A percentile compares a stretch with the other conserved stretches of the same genome.
These are phyloP conservation scores for Lunasporangiospora selenospora DNA, from an alignment of 192 early-diverging fungal species.

Conservation along the genomic window DNA sequence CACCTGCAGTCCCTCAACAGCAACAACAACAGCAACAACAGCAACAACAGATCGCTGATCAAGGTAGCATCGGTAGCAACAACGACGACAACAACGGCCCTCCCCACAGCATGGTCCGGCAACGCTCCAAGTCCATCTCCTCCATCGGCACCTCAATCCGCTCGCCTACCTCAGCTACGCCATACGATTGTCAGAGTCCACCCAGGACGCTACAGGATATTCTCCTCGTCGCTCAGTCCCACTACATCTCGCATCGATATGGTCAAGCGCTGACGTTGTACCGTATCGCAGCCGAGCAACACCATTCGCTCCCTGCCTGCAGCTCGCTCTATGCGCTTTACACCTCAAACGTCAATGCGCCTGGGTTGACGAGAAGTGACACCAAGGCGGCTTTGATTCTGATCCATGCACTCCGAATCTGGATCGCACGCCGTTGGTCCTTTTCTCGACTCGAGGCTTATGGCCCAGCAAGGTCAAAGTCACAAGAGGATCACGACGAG, in stretches of 20 bases:
- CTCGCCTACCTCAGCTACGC: constrained; percentile 18
- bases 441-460: background rate
- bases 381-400: constrained; percentile 31
- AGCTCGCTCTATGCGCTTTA: constrained; percentile 39
- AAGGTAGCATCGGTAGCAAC: no score
- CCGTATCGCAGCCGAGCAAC: constrained; percentile 29
- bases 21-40: no score
- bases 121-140: constrained; percentile 33
- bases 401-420: constrained; percentile 41
- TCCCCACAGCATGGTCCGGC: constrained; percentile 12
- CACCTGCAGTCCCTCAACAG: no score
- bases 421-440: constrained; percentile 39
- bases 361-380: constrained; percentile 30
- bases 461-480: constrained; percentile 6
- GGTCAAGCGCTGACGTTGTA: constrained; percentile 29
- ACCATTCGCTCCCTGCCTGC: constrained; percentile 38
- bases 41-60: no score
- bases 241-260: constrained; percentile 45
- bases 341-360: constrained; percentile 23
- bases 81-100: background rate
- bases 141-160: constrained; percentile 17
- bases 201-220: constrained; percentile 39
- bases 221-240: constrained; percentile 39
- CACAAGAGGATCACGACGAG: constrained; percentile 22
- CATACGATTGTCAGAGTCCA: constrained; percentile 22